Evolutionary conservation across 2,329 filamentous ascomycete species (phyloP), one percentile per base, ranked within the genome.

Genomic region (Elsinoe perseae): DNA sequence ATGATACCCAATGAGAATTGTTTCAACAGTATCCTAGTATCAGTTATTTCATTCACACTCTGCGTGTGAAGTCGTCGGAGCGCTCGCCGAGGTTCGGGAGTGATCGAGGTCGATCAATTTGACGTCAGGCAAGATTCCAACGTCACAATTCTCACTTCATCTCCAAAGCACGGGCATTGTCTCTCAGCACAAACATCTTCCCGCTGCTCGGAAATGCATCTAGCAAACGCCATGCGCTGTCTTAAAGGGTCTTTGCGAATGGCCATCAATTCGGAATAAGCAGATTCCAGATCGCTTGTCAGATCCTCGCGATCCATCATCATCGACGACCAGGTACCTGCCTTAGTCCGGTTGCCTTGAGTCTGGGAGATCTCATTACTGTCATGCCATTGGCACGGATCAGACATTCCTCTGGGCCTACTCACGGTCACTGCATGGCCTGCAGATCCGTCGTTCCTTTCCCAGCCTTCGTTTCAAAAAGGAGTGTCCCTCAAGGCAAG

Each of bases 91-190:
- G 30, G 27, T 28, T 28, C 4, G n/a, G 4, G n/a, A n/a, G n/a
- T n/a, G n/a, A n/a, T n/a, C 10, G 20, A n/a, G 43, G 43, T 48
- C 23, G 27, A 48, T 48, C 27, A 18, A n/a, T 8, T 36, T 52
- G 48, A 52, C 48, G 48, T 52, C 48, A 52, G 30, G 44, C 40
- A 23, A 12, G 23, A 38, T 34, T 38, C 32, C 48, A 52, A 52
- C 48, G 48, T 52, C 48, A 52, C 32, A 20, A 52, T 52, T 52
- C 30, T 52, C 48, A 38, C 30, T 30, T 21, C 44, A 50, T 25
- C 21, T 14, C 7, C 25, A 2, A 25, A 18, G 25, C 44, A 50
- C 28, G 44, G n/a, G 25, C 44, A 32, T 30, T n/a, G 25, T 50
- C 25, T 34, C 44, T 50, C 40, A 44, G 20, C 40, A 14, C 18